Base-by-base conservation (phyloP, 257 asterid genomes). In the Solanum gandarillasii region DNA sequence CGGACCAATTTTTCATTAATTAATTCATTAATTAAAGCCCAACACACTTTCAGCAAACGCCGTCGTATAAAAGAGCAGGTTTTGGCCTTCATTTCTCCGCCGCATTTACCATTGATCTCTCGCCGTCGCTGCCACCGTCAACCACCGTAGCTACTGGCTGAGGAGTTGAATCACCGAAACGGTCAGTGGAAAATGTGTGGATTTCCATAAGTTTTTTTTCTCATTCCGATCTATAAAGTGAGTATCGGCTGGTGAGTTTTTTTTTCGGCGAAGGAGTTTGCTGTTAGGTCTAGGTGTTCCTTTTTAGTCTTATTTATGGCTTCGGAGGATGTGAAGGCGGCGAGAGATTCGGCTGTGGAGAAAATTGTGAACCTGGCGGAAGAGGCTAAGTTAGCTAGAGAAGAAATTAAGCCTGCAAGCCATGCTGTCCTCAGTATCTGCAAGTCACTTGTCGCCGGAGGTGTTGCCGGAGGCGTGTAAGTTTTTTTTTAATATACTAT, bases 401-500 rank as follows among this genome's bases (percentile, higher is more conserved):
- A 90, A 74, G 92, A 88, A 48, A 88, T 90, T 48, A 90, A 90
- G 39, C 90, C 92, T 27, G 83, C 89, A 3, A 90, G 89, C 38
- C 83, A 76, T 27, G 87, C 88, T 14, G 89, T 90, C 35, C 85
- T 88, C 46, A 90, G 85, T 76, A 78, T 90, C 55, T 90, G 92
- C 91, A 90, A 90, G 65, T 90, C 92, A 43, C 92, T 90, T 70
- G 88, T 90, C 7, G 92, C 92, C 5, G 92, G 90, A 3, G 90
- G 92, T 62, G 92, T 90, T 5, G 92, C 90, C 41, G 89, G 90
- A 25, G 90, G 92, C 71, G 89, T 90, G 90, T 90, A 79, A 76
- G 92, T 87, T 41, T 20, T 65, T 52, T 9, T 5, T 43, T 9
- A n/a, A 46, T 27, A 25, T 41, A 43, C 5, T 21, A 27, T 21